Evolutionary conservation across 2,329 filamentous ascomycete species (phyloP), one percentile per base, ranked within the genome.

Genomic region (Allantophomopsis cytisporea): DNA sequence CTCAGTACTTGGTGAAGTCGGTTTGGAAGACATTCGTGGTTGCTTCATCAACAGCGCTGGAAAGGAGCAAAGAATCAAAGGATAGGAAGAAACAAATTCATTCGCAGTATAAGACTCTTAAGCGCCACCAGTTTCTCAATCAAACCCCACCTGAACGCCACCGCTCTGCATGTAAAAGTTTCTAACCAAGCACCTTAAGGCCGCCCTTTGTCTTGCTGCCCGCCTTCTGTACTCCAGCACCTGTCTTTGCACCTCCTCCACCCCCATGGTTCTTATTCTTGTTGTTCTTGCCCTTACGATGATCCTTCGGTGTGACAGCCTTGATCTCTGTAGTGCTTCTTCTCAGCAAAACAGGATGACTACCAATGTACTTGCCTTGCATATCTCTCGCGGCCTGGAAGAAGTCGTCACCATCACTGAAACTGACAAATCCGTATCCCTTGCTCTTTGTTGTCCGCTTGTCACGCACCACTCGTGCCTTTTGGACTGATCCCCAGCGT

Each of bases 311-410:
- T n/a, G 69, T 71, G 11, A 78, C 69, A 4, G 86, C 76, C 56
- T 84, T 86, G 59, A 98, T 86, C 59, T 96, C 88, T 5, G 89
- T 94, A 49, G 81, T 94, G 48, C 84, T 86, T 58, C 91, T 84
- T 59, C 83, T 80, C 49, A 96, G 73, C 18, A 84, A 67, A 20
- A 95, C 84, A 0, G 91, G 91, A 60, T 96, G 91, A 58, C 87
- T 95, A 53, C 94, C 89, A 56, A 98, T 96, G 62, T 98, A 98
- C 64, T 98, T 96, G 51, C 88, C 88, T 54, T 95, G 84, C 91
- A 96, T 96, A 64, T 96, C 89, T 63, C 91, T 87, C 52, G 87
- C 89, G 2, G 91, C 89, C 53, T 85, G 77, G 68, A 98, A 96
- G 59, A 93, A 96, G 54, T 95, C 88, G 58, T 98, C 91, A 21